phyloP scores from a whole-genome alignment of 257 asterid genomes.

The Penstemon davidsonii region DNA sequence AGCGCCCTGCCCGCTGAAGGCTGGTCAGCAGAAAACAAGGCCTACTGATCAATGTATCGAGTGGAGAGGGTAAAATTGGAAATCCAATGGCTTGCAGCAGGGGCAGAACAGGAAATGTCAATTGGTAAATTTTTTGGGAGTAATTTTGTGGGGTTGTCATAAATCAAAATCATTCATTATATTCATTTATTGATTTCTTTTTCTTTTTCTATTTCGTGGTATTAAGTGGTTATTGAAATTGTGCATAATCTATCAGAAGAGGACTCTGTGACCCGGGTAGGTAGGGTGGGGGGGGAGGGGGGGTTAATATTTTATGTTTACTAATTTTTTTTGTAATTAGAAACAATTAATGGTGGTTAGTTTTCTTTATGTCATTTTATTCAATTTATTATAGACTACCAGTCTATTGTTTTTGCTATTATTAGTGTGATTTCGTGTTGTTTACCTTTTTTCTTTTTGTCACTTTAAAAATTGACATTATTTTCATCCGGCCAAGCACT shows the following conservation, averaged over 20 bases:
- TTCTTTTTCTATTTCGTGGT: background rate
- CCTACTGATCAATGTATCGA: conserved; percentile 72
- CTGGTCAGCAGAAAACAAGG: conserved; percentile 82
- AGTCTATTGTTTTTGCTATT: background rate
- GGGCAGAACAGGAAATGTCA: conserved; percentile 30
- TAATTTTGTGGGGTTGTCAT: background rate
- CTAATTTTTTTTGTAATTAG: conserved; percentile 38
- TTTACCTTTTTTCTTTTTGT: background rate
- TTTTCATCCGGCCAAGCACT: conserved; percentile 17
- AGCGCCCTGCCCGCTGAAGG: conserved; percentile 83
- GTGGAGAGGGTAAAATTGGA: conserved; percentile 65
- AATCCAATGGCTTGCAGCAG: conserved; percentile 20
- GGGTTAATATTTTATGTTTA: background rate
- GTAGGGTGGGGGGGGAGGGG: background rate
- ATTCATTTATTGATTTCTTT: conserved; percentile 26
- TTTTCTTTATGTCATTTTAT: background rate
- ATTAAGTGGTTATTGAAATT: conserved; percentile 16
- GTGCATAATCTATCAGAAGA: conserved; percentile 33
- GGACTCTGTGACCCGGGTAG: background rate
- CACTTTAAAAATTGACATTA: conserved; percentile 1
- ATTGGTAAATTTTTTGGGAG: conserved; percentile 12
- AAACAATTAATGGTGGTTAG: background rate
- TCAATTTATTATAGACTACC: background rate
- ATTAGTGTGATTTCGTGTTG: conserved; percentile 16
- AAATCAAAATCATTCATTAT: background rate